Evolutionary conservation across 768 basidiomycete species (phyloP).

Genomic region (Pleurotus platypus): DNA sequence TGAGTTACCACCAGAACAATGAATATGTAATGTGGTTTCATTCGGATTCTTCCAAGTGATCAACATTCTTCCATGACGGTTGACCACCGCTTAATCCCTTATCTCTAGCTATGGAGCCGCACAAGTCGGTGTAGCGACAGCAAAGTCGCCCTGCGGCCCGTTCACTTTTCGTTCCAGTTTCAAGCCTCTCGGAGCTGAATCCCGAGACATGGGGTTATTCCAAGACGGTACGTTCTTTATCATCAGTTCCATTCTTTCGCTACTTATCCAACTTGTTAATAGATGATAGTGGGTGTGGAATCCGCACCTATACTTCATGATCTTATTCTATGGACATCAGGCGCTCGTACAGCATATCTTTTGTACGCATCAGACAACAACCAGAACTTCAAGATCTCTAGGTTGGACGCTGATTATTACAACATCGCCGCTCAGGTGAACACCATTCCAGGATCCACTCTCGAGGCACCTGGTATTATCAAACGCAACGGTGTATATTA

Average conservation of each 20-base stretch:
- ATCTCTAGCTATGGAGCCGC: conserved; percentile 55
- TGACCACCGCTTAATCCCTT: neutral
- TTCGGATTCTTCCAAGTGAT: conserved; percentile 54
- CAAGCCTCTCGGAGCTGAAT: conserved; percentile 55
- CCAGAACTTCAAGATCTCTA: conserved; percentile 65
- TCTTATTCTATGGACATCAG: conserved; percentile 16
- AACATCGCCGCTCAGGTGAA: conserved; percentile 46
- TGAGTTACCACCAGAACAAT: conserved; percentile 34
- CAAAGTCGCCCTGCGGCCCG: conserved; percentile 57
- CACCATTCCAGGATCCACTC: conserved; percentile 36
- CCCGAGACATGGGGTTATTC: conserved; percentile 56
- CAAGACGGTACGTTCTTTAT: conserved; percentile 40
- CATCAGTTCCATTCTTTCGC: neutral
- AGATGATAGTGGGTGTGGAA: conserved; percentile 35
- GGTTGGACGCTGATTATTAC: conserved; percentile 54
- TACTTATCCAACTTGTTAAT: neutral
- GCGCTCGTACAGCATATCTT: conserved; percentile 49
- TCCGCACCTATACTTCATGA: neutral
- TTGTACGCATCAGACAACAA: conserved; percentile 68
- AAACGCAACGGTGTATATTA: conserved; percentile 59
- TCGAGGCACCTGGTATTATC: conserved; percentile 61
- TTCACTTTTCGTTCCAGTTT: conserved; percentile 54
- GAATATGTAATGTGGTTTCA: conserved; percentile 77
- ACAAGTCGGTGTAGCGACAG: conserved; percentile 57
- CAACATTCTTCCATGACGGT: neutral